Evolutionary conservation across 352 stramenopile species (phyloP), one percentile per base, ranked within the genome.

Genomic region (Globisporangium viniferum): DNA sequence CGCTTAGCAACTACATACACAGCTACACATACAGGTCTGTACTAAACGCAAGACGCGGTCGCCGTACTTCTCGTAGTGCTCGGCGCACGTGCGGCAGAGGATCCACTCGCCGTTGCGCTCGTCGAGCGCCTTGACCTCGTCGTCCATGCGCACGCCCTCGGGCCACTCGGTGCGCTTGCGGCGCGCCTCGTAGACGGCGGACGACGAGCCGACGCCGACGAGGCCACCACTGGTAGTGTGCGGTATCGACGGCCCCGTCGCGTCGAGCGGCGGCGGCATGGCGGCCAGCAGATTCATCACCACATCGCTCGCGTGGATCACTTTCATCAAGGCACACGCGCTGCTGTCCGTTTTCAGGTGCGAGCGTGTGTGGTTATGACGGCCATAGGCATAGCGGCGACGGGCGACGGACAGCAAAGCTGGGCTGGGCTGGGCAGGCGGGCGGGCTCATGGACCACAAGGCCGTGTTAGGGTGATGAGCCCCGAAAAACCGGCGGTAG

Each of bases 21-120:
- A 44, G 24, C 24, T 35, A 57, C 6, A 51, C 39, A 10, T 33
- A 59, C n/a, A 44, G 41, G 39, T 48, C 39, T 20, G 20, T 14
- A 20, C 39, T 18, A n/a, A 44, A 29, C 35, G 54, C 27, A 31
- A 36, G 29, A 59, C 24, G 24, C 29, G 54, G 31, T 24, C 24
- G 9, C 14, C 55, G 31, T 41, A 88, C 82, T 69, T 78, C 53
- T 84, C 73, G 57, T 82, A 91, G 61, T 86, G 71, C n/a, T 79
- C 73, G 1, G 80, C 73, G 60, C 82, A 91, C 10, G 80, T 88
- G 56, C 73, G 77, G 46, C 82, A 91, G 36, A 91, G 59, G n/a
- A 91, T 76, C 82, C 82, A 91, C 64, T 89, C 76, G 71, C 82
- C 82, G 54, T 81, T 81, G 27, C 74, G 66, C 55, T 88, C 80